Evolutionary conservation across 441 rosid genomes (phyloP), one percentile per base, ranked within the genome.

Genomic region (California macrophylla): DNA sequence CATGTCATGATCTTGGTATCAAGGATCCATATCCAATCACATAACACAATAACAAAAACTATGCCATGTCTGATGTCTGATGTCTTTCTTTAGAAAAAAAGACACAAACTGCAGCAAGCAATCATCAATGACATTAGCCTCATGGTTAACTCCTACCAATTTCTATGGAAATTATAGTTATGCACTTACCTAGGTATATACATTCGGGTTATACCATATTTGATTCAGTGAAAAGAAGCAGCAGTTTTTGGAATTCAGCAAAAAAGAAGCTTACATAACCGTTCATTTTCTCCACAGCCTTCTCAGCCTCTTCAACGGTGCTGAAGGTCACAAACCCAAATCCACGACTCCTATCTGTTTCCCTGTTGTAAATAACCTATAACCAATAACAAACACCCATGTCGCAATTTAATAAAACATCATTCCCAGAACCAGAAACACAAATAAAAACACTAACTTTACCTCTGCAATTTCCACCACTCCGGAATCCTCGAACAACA

Each of bases 251-350:
- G 21, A 50, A 50, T 50, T 16, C 21, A 47, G 21, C 15, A 21
- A 4, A 30, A 42, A 24, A 3, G 2, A 1, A 78, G 78, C 98
- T 87, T 82, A 91, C 98, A 78, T 83, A 85, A 62, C 86, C 84
- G 75, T 86, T 71, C 47, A 88, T 77, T 78, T 79, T 74, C 16
- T 89, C 95, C 0, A 83, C 91, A 73, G 96, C 98, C 75, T 77
- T 84, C 69, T 93, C 97, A 28, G 96, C 92, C 82, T 93, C 96
- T 50, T 87, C 96, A 66, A 88, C 89, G 0, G 89, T 83, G 76
- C 96, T 91, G 95, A 93, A 91, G 3, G 95, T 89, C 71, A 93
- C 97, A n/a, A 93, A 93, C 42, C 98, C 98, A 68, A 93, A 93
- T 32, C 98, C 98, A 21, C 98, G 89, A 66, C 98, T 93, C 71